Percentiles rank a stretch among this genome's conserved stretches.
These are phyloP conservation scores for Hypomontagnella monticulosa DNA, from an alignment of 495 filamentous ascomycete genomes.

Conservation along the genomic window DNA sequence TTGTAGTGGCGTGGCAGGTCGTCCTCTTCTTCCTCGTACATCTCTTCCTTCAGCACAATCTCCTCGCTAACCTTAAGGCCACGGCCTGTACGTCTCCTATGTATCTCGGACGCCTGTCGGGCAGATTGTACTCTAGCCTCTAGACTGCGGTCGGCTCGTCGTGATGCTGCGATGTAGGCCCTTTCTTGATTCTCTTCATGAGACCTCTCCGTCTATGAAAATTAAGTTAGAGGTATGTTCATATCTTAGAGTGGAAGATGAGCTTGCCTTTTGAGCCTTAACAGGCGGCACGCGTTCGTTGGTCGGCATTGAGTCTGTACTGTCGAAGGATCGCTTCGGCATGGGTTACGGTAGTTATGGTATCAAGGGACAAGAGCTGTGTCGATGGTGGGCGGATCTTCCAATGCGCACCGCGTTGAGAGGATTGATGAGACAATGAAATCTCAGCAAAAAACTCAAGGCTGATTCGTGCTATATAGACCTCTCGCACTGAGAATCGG, in stretches of 20 bases:
- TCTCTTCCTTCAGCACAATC: conserved; percentile 91
- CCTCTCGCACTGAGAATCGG: neutral
- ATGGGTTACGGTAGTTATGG: conserved; percentile 17
- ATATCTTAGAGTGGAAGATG: neutral
- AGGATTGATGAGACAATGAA: neutral
- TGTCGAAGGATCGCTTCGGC: conserved; percentile 43
- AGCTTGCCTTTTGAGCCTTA: conserved; percentile 45
- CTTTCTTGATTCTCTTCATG: conserved; percentile 95
- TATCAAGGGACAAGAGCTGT: neutral
- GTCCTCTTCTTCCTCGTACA: conserved; percentile 98
- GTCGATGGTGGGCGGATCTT: neutral
- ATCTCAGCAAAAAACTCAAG: neutral
- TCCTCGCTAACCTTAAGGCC: conserved; percentile 84
- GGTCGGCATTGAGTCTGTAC: conserved; percentile 27
- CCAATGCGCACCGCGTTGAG: neutral
- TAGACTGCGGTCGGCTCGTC: conserved; percentile 85
- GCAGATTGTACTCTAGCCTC: conserved; percentile 93
- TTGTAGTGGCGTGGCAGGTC: conserved; percentile 62
- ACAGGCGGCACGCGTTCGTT: conserved; percentile 28
- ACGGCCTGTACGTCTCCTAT: conserved; percentile 88
- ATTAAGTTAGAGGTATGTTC: conserved; percentile 16
- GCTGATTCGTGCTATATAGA: conserved; percentile 21
- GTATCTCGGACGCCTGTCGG: conserved; percentile 84
- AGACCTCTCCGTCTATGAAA: conserved; percentile 68
- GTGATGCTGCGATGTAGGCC: conserved; percentile 95